Conservation (phyloP, 495 filamentous ascomycete species). For the Barbatosphaeria neglecta region DNA sequence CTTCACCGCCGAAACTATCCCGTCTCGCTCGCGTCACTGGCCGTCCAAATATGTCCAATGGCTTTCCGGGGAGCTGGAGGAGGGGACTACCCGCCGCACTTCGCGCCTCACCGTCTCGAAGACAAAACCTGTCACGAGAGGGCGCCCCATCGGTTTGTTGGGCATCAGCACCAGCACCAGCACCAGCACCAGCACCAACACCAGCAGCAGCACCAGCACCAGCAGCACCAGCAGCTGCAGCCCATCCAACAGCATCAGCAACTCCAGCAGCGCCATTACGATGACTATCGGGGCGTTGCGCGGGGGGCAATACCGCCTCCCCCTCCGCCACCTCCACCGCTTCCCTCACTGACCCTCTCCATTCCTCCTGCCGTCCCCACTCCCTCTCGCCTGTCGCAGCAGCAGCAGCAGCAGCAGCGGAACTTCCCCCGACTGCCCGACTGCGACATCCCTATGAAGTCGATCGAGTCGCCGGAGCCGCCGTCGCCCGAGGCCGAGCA, state of each 20-base stretch:
- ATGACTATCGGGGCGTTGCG: not conserved
- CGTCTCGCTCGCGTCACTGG: not conserved
- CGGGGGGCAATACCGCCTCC: not conserved
- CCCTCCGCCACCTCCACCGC: conserved; percentile 1
- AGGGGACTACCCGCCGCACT: conserved; percentile 14
- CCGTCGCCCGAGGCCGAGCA: not conserved
- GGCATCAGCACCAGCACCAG: not conserved
- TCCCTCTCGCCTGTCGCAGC: conserved; percentile 1
- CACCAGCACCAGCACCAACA: too few species aligned
- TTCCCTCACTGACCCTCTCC: not conserved
- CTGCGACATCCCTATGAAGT: not conserved
- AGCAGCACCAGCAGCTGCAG: too few species aligned
- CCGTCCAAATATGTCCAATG: conserved; percentile 20
- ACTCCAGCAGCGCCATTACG: too few species aligned
- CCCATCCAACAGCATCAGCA: conserved; percentile 1
- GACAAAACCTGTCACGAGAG: conserved; percentile 12
- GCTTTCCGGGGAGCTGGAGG: conserved; percentile 18
- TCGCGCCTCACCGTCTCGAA: conserved; percentile 7
- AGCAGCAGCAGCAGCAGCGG: too few species aligned
- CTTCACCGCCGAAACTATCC: not conserved
- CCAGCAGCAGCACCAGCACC: too few species aligned
- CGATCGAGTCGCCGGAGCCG: not conserved
- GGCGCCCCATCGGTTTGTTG: conserved; percentile 2
- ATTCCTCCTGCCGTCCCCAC: not conserved
- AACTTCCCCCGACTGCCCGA: not conserved